Evolutionary conservation across 148 eudicot genomes (phyloP).

Genomic region (Silene uniflora): DNA sequence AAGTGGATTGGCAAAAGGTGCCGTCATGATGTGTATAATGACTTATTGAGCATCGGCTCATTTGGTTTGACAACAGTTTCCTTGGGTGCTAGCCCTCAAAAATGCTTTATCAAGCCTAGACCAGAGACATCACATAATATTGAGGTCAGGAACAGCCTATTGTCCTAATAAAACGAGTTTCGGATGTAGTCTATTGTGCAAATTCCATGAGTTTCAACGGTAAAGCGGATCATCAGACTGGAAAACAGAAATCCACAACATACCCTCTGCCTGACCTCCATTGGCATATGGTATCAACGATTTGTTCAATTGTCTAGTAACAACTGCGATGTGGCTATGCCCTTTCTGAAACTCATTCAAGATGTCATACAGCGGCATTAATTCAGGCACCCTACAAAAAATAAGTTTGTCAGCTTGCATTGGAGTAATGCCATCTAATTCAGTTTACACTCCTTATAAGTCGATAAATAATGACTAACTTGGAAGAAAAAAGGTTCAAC

Average conservation of each 20-base stretch:
- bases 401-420: background rate
- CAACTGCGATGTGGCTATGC: constrained; percentile 97
- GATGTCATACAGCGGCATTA: constrained; percentile 85
- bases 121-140: background rate
- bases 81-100: background rate
- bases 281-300: constrained; percentile 25
- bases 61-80: background rate
- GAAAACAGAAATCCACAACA: constrained; percentile 8
- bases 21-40: background rate
- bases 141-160: constrained; percentile 6
- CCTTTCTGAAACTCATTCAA: constrained; percentile 96
- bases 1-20: background rate
- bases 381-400: constrained; percentile 65
- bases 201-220: background rate
- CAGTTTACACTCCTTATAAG: too few relatives aligned
- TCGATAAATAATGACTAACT: background rate
- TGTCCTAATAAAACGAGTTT: background rate
- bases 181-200: background rate
- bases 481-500: background rate
- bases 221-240: constrained; percentile 1
- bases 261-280: constrained; percentile 40
- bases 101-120: background rate
- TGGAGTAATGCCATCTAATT: background rate
- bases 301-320: constrained; percentile 53
- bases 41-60: background rate